Evolutionary conservation across 225 moss, liverwort and hornwort genomes (phyloP).

Genomic region (Asterella californica): DNA sequence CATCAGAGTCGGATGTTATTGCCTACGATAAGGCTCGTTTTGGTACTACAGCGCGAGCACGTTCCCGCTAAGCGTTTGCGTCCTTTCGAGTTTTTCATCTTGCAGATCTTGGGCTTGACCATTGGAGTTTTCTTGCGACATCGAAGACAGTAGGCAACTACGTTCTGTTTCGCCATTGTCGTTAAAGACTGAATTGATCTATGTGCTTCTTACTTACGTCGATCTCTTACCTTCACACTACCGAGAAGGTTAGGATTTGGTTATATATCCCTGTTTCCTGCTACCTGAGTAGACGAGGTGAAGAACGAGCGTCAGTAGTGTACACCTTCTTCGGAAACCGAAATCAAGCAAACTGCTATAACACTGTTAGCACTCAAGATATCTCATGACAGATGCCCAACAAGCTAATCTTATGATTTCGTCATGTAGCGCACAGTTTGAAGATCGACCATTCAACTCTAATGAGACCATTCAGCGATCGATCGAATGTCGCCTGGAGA

Average conservation of each 20-base stretch:
- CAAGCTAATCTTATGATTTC: too few relatives aligned
- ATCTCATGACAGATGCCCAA: too few relatives aligned
- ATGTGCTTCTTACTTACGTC: not conserved
- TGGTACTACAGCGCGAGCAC: not conserved
- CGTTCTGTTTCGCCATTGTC: not conserved
- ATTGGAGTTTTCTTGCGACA: not conserved
- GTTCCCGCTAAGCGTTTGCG: slow-evolving; percentile 11
- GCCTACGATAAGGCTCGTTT: slow-evolving; percentile 10
- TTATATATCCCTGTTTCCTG: too few relatives aligned
- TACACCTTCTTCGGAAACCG: too few relatives aligned
- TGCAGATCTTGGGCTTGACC: not conserved
- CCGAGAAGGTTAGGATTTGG: not conserved
- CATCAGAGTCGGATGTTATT: not conserved
- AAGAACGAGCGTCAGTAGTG: too few relatives aligned
- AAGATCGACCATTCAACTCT: too few relatives aligned
- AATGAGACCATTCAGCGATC: too few relatives aligned
- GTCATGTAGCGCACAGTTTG: too few relatives aligned
- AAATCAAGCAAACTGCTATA: too few relatives aligned
- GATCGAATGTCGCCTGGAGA: too few relatives aligned
- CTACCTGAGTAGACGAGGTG: too few relatives aligned
- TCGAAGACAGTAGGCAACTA: slow-evolving; percentile 8
- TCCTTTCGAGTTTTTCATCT: slow-evolving; percentile 37
- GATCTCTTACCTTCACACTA: not conserved
- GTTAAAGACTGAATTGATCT: not conserved
- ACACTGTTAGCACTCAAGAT: too few relatives aligned